Percentiles rank a stretch among this genome's conserved stretches.
phyloP scores from a whole-genome alignment of 2,329 filamentous ascomycete species.

The Chaetomiaceae sp. region DNA sequence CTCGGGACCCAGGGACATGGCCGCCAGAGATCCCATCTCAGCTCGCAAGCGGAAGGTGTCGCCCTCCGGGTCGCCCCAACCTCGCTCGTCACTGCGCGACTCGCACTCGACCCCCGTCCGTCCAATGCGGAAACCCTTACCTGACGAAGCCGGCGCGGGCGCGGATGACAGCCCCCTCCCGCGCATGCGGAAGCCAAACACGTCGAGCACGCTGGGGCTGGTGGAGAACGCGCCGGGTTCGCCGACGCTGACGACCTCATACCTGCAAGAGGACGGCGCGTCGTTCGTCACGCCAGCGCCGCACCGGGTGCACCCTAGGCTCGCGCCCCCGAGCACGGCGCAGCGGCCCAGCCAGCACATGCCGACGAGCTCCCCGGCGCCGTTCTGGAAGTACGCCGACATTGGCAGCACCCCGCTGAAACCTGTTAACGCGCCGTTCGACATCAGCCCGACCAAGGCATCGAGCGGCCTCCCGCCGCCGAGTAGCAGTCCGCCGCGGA shows the following conservation, averaged over 20 bases:
- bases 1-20: slow-evolving; percentile 54
- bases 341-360: slow-evolving; percentile 81
- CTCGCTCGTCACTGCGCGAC: slow-evolving; percentile 45
- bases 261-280: slow-evolving; percentile 54
- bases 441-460: slow-evolving; percentile 56
- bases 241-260: slow-evolving; percentile 58
- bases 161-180: slow-evolving; percentile 61
- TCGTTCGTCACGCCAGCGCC: slow-evolving; percentile 70
- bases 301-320: slow-evolving; percentile 65
- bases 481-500: slow-evolving; percentile 56
- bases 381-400: slow-evolving; percentile 84
- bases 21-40: slow-evolving; percentile 46
- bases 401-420: slow-evolving; percentile 67
- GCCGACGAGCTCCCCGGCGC: slow-evolving; percentile 78
- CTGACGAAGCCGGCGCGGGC: slow-evolving; percentile 36
- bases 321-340: slow-evolving; percentile 75
- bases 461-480: slow-evolving; percentile 36
- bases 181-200: slow-evolving; percentile 47
- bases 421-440: slow-evolving; percentile 40
- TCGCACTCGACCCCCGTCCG: slow-evolving; percentile 58
- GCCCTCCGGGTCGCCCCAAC: slow-evolving; percentile 52
- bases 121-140: slow-evolving; percentile 39
- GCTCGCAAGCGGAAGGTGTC: slow-evolving; percentile 55
- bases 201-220: slow-evolving; percentile 41
- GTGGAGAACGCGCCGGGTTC: slow-evolving; percentile 53